These are phyloP conservation scores for Pseudozyma flocculosa DNA, from an alignment of 1,284 basidiomycete species.

Conservation along the genomic window DNA sequence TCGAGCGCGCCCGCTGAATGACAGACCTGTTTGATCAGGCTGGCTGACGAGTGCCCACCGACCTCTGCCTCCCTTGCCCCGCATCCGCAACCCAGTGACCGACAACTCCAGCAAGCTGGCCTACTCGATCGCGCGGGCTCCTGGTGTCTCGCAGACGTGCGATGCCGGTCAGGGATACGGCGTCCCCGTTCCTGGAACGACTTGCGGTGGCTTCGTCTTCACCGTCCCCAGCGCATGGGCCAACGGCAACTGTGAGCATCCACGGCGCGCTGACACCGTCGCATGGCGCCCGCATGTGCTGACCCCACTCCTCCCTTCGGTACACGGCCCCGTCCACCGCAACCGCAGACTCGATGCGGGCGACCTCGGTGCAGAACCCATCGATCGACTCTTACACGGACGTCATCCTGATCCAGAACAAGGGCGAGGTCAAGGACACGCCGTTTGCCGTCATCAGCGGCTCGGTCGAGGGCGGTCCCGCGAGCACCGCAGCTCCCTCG, in stretches of 20 bases:
- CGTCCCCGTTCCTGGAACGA: conserved; percentile 19
- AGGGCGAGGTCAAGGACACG: conserved; percentile 11
- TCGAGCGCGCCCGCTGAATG: not conserved
- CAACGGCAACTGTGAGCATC: conserved; percentile 30
- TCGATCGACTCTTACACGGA: conserved; percentile 42
- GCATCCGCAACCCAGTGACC: conserved; percentile 17
- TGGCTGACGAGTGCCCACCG: too few relatives aligned
- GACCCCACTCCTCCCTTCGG: too few relatives aligned
- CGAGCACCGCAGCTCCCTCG: conserved; percentile 4
- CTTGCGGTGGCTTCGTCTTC: conserved; percentile 40
- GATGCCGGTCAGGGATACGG: conserved; percentile 35
- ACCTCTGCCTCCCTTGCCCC: too few relatives aligned
- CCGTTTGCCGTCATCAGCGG: conserved; percentile 21
- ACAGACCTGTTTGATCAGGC: not conserved
- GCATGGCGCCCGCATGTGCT: too few relatives aligned
- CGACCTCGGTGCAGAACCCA: conserved; percentile 24
- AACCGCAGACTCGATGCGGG: conserved; percentile 23
- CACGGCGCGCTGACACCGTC: too few relatives aligned
- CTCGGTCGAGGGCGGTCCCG: not conserved
- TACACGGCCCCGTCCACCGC: too few relatives aligned
- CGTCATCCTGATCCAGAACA: conserved; percentile 39
- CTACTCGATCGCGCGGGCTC: conserved; percentile 35
- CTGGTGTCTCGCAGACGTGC: conserved; percentile 33
- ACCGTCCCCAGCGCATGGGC: conserved; percentile 41
- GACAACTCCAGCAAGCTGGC: conserved; percentile 33